Percentiles rank a stretch among this genome's conserved stretches.
Evolutionary conservation across 1,284 basidiomycete species (phyloP).

Genomic region (Coriolopsis trogii): DNA sequence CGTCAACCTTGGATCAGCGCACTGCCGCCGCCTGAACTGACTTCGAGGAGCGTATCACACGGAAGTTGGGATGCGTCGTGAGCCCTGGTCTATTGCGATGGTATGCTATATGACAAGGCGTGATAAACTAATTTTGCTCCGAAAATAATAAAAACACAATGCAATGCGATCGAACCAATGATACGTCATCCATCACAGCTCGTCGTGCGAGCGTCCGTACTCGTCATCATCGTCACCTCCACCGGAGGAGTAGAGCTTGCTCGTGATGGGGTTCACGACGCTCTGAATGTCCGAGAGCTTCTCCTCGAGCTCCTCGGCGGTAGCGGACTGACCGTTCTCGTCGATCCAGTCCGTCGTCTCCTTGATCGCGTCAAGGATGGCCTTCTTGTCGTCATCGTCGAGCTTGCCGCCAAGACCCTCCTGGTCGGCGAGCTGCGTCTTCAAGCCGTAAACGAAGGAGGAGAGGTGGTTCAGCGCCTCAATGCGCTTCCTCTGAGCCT

Average conservation of each 20-base stretch:
- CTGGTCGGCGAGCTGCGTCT: conserved; percentile 84
- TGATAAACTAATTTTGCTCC: conserved; percentile 26
- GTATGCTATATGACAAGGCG: conserved; percentile 27
- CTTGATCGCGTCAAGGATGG: conserved; percentile 81
- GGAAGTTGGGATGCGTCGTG: conserved; percentile 9
- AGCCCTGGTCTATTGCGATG: conserved; percentile 24
- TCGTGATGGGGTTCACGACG: conserved; percentile 66
- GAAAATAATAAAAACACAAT: conserved; percentile 26
- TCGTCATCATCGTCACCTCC: conserved; percentile 53
- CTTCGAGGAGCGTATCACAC: not conserved
- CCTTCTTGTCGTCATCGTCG: conserved; percentile 87
- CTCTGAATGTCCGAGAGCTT: conserved; percentile 73
- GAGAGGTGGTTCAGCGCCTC: conserved; percentile 84
- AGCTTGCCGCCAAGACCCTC: conserved; percentile 93
- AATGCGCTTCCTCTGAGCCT: conserved; percentile 85
- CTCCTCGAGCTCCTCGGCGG: conserved; percentile 90
- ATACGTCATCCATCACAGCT: conserved; percentile 53
- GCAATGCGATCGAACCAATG: conserved; percentile 2
- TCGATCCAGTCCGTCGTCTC: conserved; percentile 93
- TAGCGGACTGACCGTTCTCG: conserved; percentile 74
- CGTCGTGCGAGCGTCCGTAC: conserved; percentile 60
- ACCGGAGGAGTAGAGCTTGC: conserved; percentile 73
- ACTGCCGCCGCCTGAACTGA: not conserved
- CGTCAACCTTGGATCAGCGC: too few relatives aligned
- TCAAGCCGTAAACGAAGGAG: conserved; percentile 81